Evolutionary conservation across 768 basidiomycete species (phyloP), one percentile per base, ranked within the genome.

Genomic region (Leccinum disarticulatum): DNA sequence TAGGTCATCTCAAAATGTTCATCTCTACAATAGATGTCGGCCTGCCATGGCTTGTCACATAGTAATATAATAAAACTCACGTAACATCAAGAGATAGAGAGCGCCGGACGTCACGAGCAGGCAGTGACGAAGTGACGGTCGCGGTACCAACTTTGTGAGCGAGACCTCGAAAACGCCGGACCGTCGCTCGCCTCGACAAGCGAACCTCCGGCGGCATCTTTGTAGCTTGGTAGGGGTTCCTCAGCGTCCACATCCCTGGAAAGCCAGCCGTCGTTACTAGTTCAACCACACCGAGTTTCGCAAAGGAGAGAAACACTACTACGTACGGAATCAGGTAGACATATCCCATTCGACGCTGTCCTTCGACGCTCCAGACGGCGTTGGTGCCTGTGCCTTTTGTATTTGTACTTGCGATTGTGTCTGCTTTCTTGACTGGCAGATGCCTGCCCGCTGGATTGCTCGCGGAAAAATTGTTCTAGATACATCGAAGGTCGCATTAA

Each of bases 221-320:
- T 15, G 11, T 64, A 64, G 19, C 58, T 66, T 19, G 65, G 64
- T 14, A 61, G 65, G 47, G 61, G 58, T 15, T 56, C 61, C 5
- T 57, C 27, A 7, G 14, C 36, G 14, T 52, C 57, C 6, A 5
- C n/a, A 43, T 19, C n/a, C 41, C 41, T 43, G 41, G 41, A 43
- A 43, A 43, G 10, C 41, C 41, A 43, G n/a, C n/a, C n/a, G n/a
- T n/a, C n/a, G 10, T 43, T 9, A 10, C 5, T 43, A n/a, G 41
- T 43, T n/a, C 41, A 43, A 43, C 9, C 19, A 10, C 9, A 43
- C n/a, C n/a, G 10, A n/a, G 41, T 43, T 9, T 43, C 10, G n/a
- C 41, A 43, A n/a, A n/a, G n/a, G 38, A 41, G 38, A 38, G 17
- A 43, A 43, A 43, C n/a, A 8, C n/a, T 22, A 47, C 28, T 8